Base-by-base conservation (phyloP, 2,329 filamentous ascomycete species). In the Cladophialophora bantiana region DNA sequence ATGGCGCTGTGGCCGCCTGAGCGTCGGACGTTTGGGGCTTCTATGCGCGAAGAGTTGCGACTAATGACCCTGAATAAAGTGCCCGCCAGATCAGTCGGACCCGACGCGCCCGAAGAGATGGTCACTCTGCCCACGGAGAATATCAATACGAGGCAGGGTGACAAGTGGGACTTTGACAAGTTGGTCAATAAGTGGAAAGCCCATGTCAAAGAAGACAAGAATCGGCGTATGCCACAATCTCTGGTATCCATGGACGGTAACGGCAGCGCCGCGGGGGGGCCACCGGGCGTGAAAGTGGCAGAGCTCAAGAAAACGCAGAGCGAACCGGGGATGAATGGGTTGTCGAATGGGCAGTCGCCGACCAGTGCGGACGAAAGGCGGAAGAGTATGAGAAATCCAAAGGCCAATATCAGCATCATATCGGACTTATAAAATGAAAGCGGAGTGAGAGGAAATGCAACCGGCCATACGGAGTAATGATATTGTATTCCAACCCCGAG, bases 131-230 rank as follows among this genome's bases (percentile, higher is more conserved):
- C 18, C 1, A 13, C 61, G 2, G 67, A 70, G 4, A 69, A 68
- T n/a, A 52, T 67, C 7, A 59, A 68, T 26, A 58, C 64, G n/a
- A 60, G 64, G n/a, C 6, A 31, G 34, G 61, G 63, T 7, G 71
- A 72, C 65, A 75, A 79, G 50, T 83, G 81, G 82, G 81, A 83
- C 68, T 83, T 81, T 63, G 82, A 84, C 55, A 79, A 73, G 38
- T 73, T 84, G 4, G 76, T 84, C 12, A 74, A 78, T 3, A 83
- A 83, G 67, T 84, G 82, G 82, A 82, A 78, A 67, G 76, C 79
- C 0, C 80, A 82, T 34, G 78, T 83, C 10, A 79, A 58, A n/a
- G 72, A 74, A 53, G 72, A 74, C 52, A 62, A 63, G 40, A 68
- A 62, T 55, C 59, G 72, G 32, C 62, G 68, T n/a, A 61, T 69